Evolutionary conservation across 306 rosid genomes (phyloP).

Genomic region (Morella rubra): DNA sequence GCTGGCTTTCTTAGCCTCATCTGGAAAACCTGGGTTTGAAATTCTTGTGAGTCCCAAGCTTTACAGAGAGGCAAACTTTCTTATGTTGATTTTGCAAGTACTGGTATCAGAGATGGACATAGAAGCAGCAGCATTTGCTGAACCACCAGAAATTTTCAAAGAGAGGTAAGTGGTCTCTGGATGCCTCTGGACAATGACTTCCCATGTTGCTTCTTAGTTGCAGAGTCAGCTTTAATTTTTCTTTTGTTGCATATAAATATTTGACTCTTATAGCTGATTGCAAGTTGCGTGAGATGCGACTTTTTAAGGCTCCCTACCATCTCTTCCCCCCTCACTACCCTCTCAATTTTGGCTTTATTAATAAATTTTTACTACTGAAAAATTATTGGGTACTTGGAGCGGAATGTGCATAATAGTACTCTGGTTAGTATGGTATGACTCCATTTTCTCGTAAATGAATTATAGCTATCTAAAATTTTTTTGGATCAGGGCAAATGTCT

Average conservation of each 20-base stretch:
- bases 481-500: too few species aligned
- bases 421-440: neutral
- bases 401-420: neutral
- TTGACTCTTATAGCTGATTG: neutral
- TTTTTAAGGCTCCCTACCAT: neutral
- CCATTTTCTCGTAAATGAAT: neutral
- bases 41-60: slow-evolving; percentile 54
- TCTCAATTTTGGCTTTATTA: too few species aligned
- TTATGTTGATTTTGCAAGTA: slow-evolving; percentile 66
- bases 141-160: slow-evolving; percentile 44
- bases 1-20: slow-evolving; percentile 85
- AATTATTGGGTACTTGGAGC: too few species aligned
- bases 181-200: neutral
- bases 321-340: neutral
- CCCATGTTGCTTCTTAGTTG: neutral
- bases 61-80: slow-evolving; percentile 51
- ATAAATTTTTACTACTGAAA: too few species aligned
- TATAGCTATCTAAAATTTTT: too few species aligned
- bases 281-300: neutral
- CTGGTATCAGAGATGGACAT: slow-evolving; percentile 54
- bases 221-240: neutral
- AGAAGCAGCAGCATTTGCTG: slow-evolving; percentile 41
- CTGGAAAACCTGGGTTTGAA: slow-evolving; percentile 82
- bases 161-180: slow-evolving; percentile 63
- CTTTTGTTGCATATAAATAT: neutral